Conservation (phyloP, 2,329 filamentous ascomycete species). For the Fusarium tanahbumbuense region DNA sequence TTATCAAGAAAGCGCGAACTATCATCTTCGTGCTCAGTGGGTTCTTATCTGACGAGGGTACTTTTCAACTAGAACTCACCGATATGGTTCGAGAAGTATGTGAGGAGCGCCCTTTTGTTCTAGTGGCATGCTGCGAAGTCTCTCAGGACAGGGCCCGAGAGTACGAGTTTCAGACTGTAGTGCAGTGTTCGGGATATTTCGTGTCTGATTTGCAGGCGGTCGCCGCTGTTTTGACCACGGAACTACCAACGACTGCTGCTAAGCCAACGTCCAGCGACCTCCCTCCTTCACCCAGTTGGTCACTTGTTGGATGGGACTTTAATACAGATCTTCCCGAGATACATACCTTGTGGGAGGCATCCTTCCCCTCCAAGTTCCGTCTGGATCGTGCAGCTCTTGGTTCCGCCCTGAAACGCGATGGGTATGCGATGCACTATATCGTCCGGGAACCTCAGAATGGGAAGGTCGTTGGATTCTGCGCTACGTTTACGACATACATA, state of each 20-base stretch:
- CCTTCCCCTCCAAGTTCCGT: constrained; percentile 56
- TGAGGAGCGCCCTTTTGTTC: constrained; percentile 62
- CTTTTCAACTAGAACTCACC: constrained; percentile 64
- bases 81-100: constrained; percentile 58
- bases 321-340: constrained; percentile 55
- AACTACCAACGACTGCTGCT: constrained; percentile 34
- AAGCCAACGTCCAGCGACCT: constrained; percentile 20
- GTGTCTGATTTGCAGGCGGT: constrained; percentile 60
- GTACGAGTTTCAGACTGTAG: constrained; percentile 62
- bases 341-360: constrained; percentile 62
- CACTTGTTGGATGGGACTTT: constrained; percentile 55
- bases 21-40: constrained; percentile 71
- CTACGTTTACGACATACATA: constrained; percentile 69
- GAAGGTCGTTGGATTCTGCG: constrained; percentile 67
- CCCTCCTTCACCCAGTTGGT: constrained; percentile 54
- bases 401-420: constrained; percentile 63
- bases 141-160: constrained; percentile 54
- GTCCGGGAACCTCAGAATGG: constrained; percentile 59
- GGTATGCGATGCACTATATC: constrained; percentile 68
- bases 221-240: constrained; percentile 64
- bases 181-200: constrained; percentile 63
- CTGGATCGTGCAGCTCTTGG: constrained; percentile 57
- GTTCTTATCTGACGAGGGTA: constrained; percentile 58
- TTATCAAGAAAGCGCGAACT: constrained; percentile 69
- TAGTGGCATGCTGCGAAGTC: constrained; percentile 64